phyloP scores from a whole-genome alignment of 768 basidiomycete genomes.

The Phylloporus sp. region DNA sequence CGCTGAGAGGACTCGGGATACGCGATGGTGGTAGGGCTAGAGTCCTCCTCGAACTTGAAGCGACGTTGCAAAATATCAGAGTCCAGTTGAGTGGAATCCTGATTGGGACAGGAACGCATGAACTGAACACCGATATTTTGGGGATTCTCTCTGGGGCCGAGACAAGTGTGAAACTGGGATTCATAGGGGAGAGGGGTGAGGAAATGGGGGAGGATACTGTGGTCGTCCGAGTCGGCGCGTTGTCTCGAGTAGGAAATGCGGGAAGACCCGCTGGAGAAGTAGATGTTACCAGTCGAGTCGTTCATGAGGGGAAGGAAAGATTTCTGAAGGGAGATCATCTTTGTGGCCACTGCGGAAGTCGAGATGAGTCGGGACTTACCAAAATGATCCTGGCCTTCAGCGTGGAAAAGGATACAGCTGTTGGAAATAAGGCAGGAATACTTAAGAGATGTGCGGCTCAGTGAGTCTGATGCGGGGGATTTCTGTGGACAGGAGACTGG shows the following conservation, averaged over 20 bases:
- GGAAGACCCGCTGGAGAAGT: conserved; percentile 11
- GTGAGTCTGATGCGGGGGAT: conserved; percentile 3
- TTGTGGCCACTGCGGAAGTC: conserved; percentile 9
- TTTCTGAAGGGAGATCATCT: conserved; percentile 20
- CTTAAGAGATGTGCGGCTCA: background rate
- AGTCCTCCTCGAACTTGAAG: conserved; percentile 6
- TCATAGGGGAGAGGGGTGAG: conserved; percentile 13
- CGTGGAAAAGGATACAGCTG: conserved; percentile 29
- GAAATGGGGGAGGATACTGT: conserved; percentile 18
- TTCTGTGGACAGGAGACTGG: conserved; percentile 4
- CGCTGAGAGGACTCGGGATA: conserved; percentile 33
- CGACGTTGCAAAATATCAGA: conserved; percentile 23
- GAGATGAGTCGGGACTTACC: conserved; percentile 18
- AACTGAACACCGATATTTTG: conserved; percentile 32
- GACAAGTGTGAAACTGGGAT: conserved; percentile 14
- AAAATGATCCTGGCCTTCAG: conserved; percentile 20
- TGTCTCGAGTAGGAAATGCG: conserved; percentile 10
- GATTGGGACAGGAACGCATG: conserved; percentile 22
- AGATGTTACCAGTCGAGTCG: conserved; percentile 13
- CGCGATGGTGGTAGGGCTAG: background rate
- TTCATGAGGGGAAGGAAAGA: conserved; percentile 16
- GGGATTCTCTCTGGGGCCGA: conserved; percentile 6
- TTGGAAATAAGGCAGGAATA: conserved; percentile 11
- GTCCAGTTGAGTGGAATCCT: conserved; percentile 24
- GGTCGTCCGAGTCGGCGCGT: conserved; percentile 12